Evolutionary conservation across 2,329 filamentous ascomycete genomes (phyloP).

Genomic region (Akanthomyces dipterigenus): DNA sequence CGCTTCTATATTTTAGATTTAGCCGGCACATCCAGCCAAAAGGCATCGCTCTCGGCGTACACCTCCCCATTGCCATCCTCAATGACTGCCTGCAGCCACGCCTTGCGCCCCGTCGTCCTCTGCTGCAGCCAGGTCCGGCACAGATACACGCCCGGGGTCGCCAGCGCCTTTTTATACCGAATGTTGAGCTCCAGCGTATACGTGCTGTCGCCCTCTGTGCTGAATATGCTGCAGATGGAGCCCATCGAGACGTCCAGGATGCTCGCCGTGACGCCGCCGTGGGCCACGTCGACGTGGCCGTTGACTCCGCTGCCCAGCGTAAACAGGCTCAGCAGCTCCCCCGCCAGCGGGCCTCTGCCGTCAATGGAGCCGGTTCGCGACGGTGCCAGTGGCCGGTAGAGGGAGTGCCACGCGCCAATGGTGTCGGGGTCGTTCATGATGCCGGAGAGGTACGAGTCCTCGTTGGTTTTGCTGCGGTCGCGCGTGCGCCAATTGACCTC

Average conservation of each 20-base stretch:
- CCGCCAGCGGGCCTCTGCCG: neutral
- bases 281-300: slow-evolving; percentile 17
- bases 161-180: slow-evolving; percentile 15
- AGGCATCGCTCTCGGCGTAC: slow-evolving; percentile 2
- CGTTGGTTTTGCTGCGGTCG: neutral
- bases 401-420: slow-evolving; percentile 1
- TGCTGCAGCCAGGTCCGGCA: slow-evolving; percentile 11
- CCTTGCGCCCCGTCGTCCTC: slow-evolving; percentile 16
- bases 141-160: slow-evolving; percentile 13
- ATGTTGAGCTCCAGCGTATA: slow-evolving; percentile 17
- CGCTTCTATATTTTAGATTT: neutral
- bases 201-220: slow-evolving; percentile 13
- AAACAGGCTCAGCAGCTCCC: slow-evolving; percentile 7
- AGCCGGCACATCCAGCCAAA: slow-evolving; percentile 3
- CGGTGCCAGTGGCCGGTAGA: neutral
- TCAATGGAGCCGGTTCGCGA: too few relatives aligned
- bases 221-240: slow-evolving; percentile 10
- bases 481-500: neutral
- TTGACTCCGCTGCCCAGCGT: slow-evolving; percentile 15
- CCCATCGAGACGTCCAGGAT: slow-evolving; percentile 19
- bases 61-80: slow-evolving; percentile 10
- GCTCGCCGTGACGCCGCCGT: slow-evolving; percentile 17
- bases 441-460: slow-evolving; percentile 3
- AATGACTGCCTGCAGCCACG: slow-evolving; percentile 14
- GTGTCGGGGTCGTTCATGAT: neutral